Base-by-base conservation (phyloP, 768 basidiomycete genomes). In the Boletellus ananas region DNA sequence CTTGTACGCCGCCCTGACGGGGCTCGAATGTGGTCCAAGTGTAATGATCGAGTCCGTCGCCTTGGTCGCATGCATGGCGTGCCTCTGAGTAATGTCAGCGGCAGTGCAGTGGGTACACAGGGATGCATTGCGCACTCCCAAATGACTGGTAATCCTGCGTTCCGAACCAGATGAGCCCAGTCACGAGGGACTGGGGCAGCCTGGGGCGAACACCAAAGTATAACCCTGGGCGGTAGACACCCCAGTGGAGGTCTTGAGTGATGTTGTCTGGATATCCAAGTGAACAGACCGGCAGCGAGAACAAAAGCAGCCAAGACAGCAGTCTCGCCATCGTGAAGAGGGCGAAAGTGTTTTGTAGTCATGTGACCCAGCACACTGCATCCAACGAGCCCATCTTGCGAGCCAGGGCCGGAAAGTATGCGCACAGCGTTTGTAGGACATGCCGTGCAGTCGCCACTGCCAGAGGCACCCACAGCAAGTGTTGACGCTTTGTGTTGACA, bases 121-220 rank as follows among this genome's bases (percentile, higher is more conserved):
- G 9, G 14, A 33, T 21, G 33, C 45, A 58, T n/a, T 34, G 72
- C 86, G 66, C 53, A 85, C 87, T 77, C 52, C 70, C 64, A 50
- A 83, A 69, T 55, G 90, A 85, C 61, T 84, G 76, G 62, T 82
- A 96, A 69, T 95, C 80, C 34, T 90, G 84, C 8, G 90, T 85
- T 27, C 94, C 90, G 65, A 90, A 93, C 94, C 94, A 97, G 69
- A 95, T 80, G 31, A 98, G 79, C 12, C 94, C 94, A 3, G 89
- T 91, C 83, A 94, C 80, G 23, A 97, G 77, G n/a, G 90, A 91
- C 59, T 90, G 82, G 0, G 94, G 92, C 55, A 91, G 71, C 38
- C 86, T 78, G 12, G 94, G 90, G 43, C 90, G 74, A 39, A 96
- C 74, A 17, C 94, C 94, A 69, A 96, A 95, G 72, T 98, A 98